phyloP scores from a whole-genome alignment of 1,284 basidiomycete genomes.

The Stereum hirsutum region DNA sequence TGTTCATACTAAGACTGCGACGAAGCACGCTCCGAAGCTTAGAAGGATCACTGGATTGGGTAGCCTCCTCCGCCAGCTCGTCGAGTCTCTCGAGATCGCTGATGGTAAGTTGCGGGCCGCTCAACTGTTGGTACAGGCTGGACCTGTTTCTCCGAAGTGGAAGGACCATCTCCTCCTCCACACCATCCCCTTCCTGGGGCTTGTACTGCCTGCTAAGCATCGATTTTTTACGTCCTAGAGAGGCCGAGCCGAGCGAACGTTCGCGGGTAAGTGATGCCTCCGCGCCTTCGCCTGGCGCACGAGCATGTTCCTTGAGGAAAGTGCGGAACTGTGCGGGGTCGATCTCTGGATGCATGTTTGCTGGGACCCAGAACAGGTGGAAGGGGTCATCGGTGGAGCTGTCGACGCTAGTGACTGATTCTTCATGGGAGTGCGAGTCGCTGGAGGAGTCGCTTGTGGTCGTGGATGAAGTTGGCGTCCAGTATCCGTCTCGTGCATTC shows the following conservation, averaged over 20 bases:
- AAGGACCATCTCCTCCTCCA: conserved; percentile 54
- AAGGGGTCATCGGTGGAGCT: conserved; percentile 57
- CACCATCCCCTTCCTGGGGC: conserved; percentile 66
- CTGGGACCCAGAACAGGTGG: conserved; percentile 97
- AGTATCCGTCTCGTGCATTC: conserved; percentile 35
- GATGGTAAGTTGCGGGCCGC: conserved; percentile 76
- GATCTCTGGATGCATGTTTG: conserved; percentile 92
- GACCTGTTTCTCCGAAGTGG: conserved; percentile 57
- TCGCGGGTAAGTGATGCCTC: conserved; percentile 25
- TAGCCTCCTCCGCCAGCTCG: conserved; percentile 84
- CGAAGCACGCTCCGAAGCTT: conserved; percentile 77
- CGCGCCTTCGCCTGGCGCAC: conserved; percentile 42
- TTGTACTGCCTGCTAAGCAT: conserved; percentile 88
- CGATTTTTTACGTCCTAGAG: conserved; percentile 69
- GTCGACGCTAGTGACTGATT: conserved; percentile 22
- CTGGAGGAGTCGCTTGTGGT: conserved; percentile 34
- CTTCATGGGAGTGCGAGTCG: conserved; percentile 36
- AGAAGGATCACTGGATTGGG: conserved; percentile 75
- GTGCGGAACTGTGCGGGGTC: conserved; percentile 93
- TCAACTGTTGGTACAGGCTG: conserved; percentile 51
- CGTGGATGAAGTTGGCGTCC: conserved; percentile 39
- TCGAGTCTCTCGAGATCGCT: conserved; percentile 90
- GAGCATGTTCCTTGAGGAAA: conserved; percentile 90
- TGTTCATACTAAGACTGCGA: conserved; percentile 83
- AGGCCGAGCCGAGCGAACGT: conserved; percentile 25